Percentiles rank a stretch among this genome's conserved stretches.
Evolutionary conservation across 1,284 basidiomycete genomes (phyloP).

Genomic region (Heterobasidion parviporum): DNA sequence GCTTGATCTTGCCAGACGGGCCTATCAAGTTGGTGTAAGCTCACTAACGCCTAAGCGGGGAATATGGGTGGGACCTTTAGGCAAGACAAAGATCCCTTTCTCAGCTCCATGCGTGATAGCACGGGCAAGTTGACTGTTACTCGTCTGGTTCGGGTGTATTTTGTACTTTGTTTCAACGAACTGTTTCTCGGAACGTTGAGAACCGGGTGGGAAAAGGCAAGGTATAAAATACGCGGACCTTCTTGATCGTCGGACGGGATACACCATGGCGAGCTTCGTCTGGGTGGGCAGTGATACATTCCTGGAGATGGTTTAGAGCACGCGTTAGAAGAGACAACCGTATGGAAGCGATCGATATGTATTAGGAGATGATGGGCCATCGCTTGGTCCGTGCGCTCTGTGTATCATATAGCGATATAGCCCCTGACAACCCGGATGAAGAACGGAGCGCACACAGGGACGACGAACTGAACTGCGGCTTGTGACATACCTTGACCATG

Average conservation of each 20-base stretch:
- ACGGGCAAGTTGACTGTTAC: slow-evolving; percentile 65
- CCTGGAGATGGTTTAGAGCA: slow-evolving; percentile 27
- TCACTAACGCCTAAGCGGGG: slow-evolving; percentile 2
- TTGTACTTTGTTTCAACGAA: slow-evolving; percentile 70
- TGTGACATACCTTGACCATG: slow-evolving; percentile 42
- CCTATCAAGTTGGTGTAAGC: slow-evolving; percentile 28
- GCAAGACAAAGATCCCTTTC: slow-evolving; percentile 56
- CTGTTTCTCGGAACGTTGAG: slow-evolving; percentile 24
- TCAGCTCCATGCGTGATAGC: slow-evolving; percentile 65
- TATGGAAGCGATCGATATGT: too few species aligned
- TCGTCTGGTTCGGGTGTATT: slow-evolving; percentile 47
- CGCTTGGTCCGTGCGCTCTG: too few species aligned
- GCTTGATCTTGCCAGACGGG: slow-evolving; percentile 64
- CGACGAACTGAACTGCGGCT: not conserved
- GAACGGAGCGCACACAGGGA: slow-evolving; percentile 3
- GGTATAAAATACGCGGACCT: slow-evolving; percentile 36
- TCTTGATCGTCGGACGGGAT: slow-evolving; percentile 74
- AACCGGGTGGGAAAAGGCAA: not conserved
- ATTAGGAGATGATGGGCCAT: too few species aligned
- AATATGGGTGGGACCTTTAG: slow-evolving; percentile 45
- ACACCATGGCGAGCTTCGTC: slow-evolving; percentile 66
- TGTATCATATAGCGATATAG: too few species aligned
- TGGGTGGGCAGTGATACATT: slow-evolving; percentile 61
- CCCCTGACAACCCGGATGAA: too few species aligned
- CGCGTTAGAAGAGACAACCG: too few species aligned